Conservation (phyloP, 106 monocot genomes). For the Allium fistulosum region DNA sequence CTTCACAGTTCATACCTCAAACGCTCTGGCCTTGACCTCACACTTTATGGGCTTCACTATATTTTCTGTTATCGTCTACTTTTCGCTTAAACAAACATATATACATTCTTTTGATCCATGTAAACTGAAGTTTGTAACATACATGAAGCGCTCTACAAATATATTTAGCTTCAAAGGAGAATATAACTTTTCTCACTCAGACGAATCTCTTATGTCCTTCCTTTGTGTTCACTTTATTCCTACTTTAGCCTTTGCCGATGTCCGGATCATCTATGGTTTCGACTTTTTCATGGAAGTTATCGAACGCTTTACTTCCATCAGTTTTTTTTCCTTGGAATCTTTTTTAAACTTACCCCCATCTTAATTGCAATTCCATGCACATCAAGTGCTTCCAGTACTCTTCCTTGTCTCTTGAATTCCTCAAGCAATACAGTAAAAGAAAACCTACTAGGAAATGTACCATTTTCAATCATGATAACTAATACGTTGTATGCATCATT, state of each 20-base stretch:
- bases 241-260: no score
- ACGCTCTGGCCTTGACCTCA: no score
- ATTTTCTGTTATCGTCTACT: no score
- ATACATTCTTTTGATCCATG: no score
- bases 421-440: constrained; percentile 49
- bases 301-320: background rate
- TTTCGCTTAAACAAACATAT: no score
- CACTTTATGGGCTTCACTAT: no score
- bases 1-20: no score
- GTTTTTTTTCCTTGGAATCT: constrained; percentile 23
- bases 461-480: constrained; percentile 36
- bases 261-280: background rate
- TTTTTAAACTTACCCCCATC: constrained; percentile 26
- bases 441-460: constrained; percentile 41
- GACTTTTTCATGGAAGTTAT: background rate
- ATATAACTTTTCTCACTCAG: background rate
- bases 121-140: no score
- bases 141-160: no score
- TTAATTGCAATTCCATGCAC: constrained; percentile 62
- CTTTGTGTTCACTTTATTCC: constrained; percentile 63
- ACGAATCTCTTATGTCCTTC: constrained; percentile 38
- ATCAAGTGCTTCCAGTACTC: constrained; percentile 39
- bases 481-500: constrained; percentile 52
- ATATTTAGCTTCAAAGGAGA: no score
- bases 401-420: constrained; percentile 39